Percentiles rank a stretch among this genome's conserved stretches.
Conservation (phyloP, 208 protist species). For the Crithidia acanthocephali region DNA sequence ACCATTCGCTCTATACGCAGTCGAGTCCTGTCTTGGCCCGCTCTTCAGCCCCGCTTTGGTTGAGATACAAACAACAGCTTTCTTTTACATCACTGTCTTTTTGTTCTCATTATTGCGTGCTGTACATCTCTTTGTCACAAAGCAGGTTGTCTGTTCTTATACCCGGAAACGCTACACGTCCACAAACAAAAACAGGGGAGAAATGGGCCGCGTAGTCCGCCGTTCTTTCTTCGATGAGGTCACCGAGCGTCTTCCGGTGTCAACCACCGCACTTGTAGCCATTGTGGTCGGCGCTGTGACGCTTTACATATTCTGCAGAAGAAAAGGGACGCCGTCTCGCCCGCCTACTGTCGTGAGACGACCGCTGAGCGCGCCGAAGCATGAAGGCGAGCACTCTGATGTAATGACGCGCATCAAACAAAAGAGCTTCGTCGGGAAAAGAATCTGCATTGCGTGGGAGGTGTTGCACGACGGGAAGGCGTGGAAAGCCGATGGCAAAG, state of each 20-base stretch:
- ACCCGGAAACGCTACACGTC: too few relatives aligned
- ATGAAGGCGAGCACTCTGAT: slow-evolving; percentile 11
- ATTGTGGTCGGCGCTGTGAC: slow-evolving; percentile 61
- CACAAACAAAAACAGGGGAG: too few relatives aligned
- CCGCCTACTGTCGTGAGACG: slow-evolving; percentile 17
- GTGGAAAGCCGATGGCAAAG: slow-evolving; percentile 59
- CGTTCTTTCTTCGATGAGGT: slow-evolving; percentile 71
- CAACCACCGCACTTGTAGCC: slow-evolving; percentile 50
- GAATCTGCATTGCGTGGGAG: slow-evolving; percentile 79
- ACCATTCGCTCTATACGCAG: too few relatives aligned
- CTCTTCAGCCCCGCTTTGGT: neutral
- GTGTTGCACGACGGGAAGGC: slow-evolving; percentile 49
- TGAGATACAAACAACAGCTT: neutral
- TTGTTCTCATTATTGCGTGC: neutral
- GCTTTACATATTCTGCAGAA: slow-evolving; percentile 52
- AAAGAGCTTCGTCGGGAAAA: slow-evolving; percentile 50
- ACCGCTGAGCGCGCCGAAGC: slow-evolving; percentile 27
- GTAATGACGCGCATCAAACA: slow-evolving; percentile 43
- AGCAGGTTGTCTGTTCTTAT: too few relatives aligned
- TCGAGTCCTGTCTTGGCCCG: neutral
- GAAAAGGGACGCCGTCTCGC: slow-evolving; percentile 26
- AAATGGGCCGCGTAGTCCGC: slow-evolving; percentile 33
- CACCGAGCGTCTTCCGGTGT: slow-evolving; percentile 43
- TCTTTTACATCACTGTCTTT: neutral
- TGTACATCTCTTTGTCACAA: neutral